Evolutionary conservation across 2,329 filamentous ascomycete species (phyloP), one percentile per base, ranked within the genome.

Genomic region (Alternaria tenuissima): DNA sequence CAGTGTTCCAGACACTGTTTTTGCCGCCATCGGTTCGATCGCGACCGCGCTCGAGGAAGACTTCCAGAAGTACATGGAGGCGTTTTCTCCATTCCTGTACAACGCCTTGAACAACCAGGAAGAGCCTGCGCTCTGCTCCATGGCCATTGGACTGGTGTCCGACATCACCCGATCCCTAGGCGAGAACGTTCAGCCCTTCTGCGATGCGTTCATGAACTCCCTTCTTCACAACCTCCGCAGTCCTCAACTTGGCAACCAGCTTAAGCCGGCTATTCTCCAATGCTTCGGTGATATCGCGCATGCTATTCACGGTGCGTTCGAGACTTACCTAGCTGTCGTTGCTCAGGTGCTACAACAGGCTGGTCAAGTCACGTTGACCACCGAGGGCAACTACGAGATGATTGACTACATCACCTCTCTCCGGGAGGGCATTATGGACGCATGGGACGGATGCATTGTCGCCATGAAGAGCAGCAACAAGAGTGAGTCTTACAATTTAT

Each of bases 121-220:
- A 67, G 95, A 97, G 82, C 91, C 94, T 36, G 91, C 89, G 79
- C 87, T 98, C 63, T 98, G 95, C 85, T 91, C 94, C 46, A 96
- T 98, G 89, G 94, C 95, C 72, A 97, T 99, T 79, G 95, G 95
- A 71, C 87, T 99, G 57, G 94, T 98, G 69, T 96, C 94, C 79
- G 95, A 99, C 77, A 95, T 99, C 72, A 94, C 93, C 53, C 90
- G 95, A 71, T 95, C 94, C 16, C 85, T 98, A 76, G 92, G 93
- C 77, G 90, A 93, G 76, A 91, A 91, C 78, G 92, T 94, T 74
- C 92, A 96, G 81, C 95, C 94, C 58, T 98, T 91, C 84, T 99
- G 95, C 81, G 95, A 99, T 74, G 88, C 89, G 67, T 97, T 98
- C 80, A 99, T 99, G 95, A 99, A 99, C 85, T 91, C 95, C 77